Percentiles rank a stretch among this genome's conserved stretches.
Conservation (phyloP, 148 eudicot genomes). For the Vaccinium corymbosum region DNA sequence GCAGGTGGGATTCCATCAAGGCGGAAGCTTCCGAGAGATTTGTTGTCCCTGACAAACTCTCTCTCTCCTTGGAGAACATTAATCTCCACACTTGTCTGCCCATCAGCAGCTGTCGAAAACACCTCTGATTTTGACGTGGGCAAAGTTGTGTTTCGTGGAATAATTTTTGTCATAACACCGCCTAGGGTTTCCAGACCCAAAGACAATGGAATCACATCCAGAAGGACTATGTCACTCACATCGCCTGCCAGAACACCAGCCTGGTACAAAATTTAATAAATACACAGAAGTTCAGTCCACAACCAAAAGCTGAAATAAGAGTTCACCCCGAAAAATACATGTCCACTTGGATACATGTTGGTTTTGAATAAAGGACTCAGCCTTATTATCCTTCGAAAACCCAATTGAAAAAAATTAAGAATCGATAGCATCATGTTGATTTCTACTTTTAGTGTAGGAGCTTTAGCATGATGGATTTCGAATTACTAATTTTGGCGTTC, state of each 20-base stretch:
- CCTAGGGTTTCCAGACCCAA: slow-evolving; percentile 66
- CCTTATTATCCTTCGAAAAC: too few relatives aligned
- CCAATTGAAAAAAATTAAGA: too few relatives aligned
- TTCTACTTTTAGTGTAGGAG: too few relatives aligned
- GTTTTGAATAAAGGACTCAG: too few relatives aligned
- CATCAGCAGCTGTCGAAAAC: slow-evolving; percentile 75
- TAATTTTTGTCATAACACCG: slow-evolving; percentile 70
- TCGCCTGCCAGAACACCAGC: slow-evolving; percentile 74
- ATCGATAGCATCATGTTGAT: too few relatives aligned
- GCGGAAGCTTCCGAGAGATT: slow-evolving; percentile 62
- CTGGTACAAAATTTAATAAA: slow-evolving; percentile 21
- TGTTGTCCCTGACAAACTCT: slow-evolving; percentile 67
- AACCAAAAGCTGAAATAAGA: not conserved
- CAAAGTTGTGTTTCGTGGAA: slow-evolving; percentile 59
- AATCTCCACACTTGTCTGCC: slow-evolving; percentile 64
- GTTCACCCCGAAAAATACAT: too few relatives aligned
- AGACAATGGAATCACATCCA: slow-evolving; percentile 63
- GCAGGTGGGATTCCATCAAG: slow-evolving; percentile 78
- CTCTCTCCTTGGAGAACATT: slow-evolving; percentile 75
- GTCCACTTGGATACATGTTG: too few relatives aligned
- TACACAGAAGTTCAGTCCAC: not conserved
- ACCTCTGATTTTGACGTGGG: slow-evolving; percentile 70
- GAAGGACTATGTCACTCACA: slow-evolving; percentile 57
- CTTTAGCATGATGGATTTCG: too few relatives aligned
- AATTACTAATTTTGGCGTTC: not conserved